Evolutionary conservation across 2,329 filamentous ascomycete species (phyloP), one percentile per base, ranked within the genome.

Genomic region (Xylariaceae sp.): DNA sequence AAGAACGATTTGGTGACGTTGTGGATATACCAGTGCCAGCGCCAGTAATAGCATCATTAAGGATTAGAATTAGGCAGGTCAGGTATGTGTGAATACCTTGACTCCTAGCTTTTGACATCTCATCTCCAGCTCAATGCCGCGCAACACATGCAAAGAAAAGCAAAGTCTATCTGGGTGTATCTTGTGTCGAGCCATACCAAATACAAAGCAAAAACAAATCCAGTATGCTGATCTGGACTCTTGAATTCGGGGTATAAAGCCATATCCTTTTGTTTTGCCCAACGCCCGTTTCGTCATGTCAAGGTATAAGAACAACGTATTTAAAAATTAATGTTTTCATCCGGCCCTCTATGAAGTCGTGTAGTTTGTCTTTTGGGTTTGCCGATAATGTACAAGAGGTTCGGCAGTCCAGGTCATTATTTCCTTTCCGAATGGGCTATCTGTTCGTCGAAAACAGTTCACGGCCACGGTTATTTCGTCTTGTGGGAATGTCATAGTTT

Each of bases 401-500:
- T n/a, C n/a, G 51, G 16, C 6, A 51, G 29, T 52, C 41, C 15
- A 49, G 39, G 16, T 52, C 47, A 7, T 32, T 37, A 10, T 57
- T 52, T 3, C 57, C 56, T 34, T 57, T 55, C 10, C 36, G 15
- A 5, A 57, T 42, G 5, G 39, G 39, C 21, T 15, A 43, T 26
- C 43, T 22, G 1, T 39, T 51, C 1, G 22, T 42, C 18, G 54
- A 50, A 39, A 47, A 44, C 21, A 37, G 58, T 39, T 49, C 51
- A 47, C 21, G 32, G 15, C 10, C 47, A 26, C 10, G 40, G 18
- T 26, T 48, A 15, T 56, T 22, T 26, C 26, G 26, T 8, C 26
- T 26, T 34, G 9, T 34, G 3, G 63, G 64, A 32, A 65, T 66
- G 16, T 66, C 64, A 10, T 63, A 64, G 29, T 60, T 66, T 6